phyloP scores from a whole-genome alignment of 169 alveolate species.

The Plasmodium vivax region DNA sequence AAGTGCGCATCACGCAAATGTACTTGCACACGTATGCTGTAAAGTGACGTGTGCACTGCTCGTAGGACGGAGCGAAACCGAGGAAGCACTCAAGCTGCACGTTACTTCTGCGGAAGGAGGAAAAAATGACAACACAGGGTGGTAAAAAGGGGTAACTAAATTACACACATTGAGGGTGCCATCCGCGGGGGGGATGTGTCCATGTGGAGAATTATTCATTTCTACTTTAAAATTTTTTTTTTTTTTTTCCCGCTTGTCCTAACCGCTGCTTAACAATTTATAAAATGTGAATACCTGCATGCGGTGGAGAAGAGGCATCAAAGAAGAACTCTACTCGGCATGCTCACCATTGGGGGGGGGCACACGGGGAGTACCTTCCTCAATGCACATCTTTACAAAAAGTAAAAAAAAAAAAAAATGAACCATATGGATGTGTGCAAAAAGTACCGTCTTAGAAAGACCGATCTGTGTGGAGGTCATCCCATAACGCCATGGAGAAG shows the following conservation, averaged over 20 bases:
- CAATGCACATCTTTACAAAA: not conserved
- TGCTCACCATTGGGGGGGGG: not conserved
- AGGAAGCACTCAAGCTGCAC: not conserved
- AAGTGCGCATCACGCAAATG: not conserved
- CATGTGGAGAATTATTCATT: not conserved
- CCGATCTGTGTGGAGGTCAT: not conserved
- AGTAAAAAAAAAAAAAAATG: not conserved
- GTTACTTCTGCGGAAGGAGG: not conserved
- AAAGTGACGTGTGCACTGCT: not conserved
- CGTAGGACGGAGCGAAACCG: not conserved
- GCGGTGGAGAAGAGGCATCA: not conserved
- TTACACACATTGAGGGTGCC: not conserved
- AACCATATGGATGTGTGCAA: not conserved
- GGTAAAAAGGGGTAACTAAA: not conserved
- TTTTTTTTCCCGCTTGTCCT: not conserved
- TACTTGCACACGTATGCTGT: not conserved
- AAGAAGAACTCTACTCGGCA: not conserved
- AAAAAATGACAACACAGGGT: not conserved
- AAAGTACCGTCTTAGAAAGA: not conserved
- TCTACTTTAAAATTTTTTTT: not conserved
- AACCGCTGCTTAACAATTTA: not conserved
- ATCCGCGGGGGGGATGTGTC: not conserved
- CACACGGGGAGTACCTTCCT: not conserved
- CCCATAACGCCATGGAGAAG: not conserved
- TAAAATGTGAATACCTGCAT: not conserved